Percentiles rank a stretch among this genome's conserved stretches.
Evolutionary conservation across 2,329 filamentous ascomycete genomes (phyloP).

Genomic region (Beauveria sp.): DNA sequence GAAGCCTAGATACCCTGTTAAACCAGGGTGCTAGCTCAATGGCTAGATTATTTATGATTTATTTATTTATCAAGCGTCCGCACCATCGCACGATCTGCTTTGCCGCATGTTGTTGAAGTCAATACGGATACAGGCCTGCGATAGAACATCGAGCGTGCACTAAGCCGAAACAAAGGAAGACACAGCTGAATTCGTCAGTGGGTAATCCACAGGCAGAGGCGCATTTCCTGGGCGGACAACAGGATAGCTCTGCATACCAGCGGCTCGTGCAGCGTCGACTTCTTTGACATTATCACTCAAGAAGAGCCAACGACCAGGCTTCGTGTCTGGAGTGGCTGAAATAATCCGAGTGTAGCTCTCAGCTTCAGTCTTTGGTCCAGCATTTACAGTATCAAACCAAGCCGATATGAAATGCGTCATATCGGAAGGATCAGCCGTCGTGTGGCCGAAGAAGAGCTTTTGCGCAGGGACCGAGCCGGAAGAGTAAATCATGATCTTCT

Average conservation of each 20-base stretch:
- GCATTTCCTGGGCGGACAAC: constrained; percentile 65
- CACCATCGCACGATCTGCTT: not conserved
- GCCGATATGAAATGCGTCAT: constrained; percentile 51
- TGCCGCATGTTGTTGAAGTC: not conserved
- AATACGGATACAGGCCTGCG: too few relatives aligned
- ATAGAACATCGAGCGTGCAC: not conserved
- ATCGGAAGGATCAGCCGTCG: constrained; percentile 50
- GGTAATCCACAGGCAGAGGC: constrained; percentile 44
- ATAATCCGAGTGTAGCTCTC: constrained; percentile 62
- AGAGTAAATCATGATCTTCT: constrained; percentile 68
- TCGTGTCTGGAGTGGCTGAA: constrained; percentile 32
- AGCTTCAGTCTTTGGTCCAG: constrained; percentile 62
- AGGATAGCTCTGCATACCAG: constrained; percentile 56
- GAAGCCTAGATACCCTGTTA: not conserved
- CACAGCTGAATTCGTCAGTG: constrained; percentile 26
- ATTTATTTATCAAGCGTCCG: not conserved
- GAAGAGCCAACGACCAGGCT: constrained; percentile 58
- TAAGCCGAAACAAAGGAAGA: not conserved
- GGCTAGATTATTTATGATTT: not conserved
- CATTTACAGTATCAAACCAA: constrained; percentile 77
- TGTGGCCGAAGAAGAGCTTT: constrained; percentile 69
- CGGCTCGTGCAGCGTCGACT: constrained; percentile 52
- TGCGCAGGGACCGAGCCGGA: constrained; percentile 75
- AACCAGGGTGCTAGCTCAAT: not conserved
- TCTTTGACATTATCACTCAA: constrained; percentile 72